Conservation (phyloP, 371 early-diverging fungal species). For the Mortierella sp. region DNA sequence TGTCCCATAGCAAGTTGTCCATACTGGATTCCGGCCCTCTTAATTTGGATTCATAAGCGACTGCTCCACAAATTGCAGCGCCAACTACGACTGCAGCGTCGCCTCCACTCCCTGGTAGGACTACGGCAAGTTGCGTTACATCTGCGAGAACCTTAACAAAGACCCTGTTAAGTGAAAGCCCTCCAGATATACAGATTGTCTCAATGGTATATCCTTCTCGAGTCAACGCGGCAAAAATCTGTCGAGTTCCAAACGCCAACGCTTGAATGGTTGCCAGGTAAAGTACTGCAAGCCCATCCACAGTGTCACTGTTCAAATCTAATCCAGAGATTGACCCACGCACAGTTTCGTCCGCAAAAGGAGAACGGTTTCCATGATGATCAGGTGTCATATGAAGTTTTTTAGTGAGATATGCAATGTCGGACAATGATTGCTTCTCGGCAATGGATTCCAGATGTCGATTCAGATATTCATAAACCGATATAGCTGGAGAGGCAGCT, state of each 20-base stretch:
- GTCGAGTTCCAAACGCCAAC: slow-evolving; percentile 72
- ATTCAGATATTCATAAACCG: slow-evolving; percentile 67
- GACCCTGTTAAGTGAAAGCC: slow-evolving; percentile 72
- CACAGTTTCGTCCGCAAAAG: slow-evolving; percentile 75
- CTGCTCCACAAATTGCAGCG: slow-evolving; percentile 76
- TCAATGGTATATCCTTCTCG: slow-evolving; percentile 69
- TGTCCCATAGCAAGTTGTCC: slow-evolving; percentile 61
- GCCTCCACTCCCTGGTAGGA: slow-evolving; percentile 65
- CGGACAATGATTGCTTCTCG: slow-evolving; percentile 29
- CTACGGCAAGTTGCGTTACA: slow-evolving; percentile 66
- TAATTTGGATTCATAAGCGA: slow-evolving; percentile 61
- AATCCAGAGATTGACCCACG: slow-evolving; percentile 75
- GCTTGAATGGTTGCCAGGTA: slow-evolving; percentile 77
- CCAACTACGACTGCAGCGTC: slow-evolving; percentile 80
- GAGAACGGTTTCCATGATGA: slow-evolving; percentile 84
- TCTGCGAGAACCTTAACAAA: slow-evolving; percentile 76
- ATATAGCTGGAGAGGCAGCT: slow-evolving; percentile 32
- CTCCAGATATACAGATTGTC: slow-evolving; percentile 77
- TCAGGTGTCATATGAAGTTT: slow-evolving; percentile 80
- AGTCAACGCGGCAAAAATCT: slow-evolving; percentile 70
- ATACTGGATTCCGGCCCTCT: slow-evolving; percentile 25
- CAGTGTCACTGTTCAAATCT: slow-evolving; percentile 63
- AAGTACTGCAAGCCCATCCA: slow-evolving; percentile 68
- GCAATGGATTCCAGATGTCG: slow-evolving; percentile 57
- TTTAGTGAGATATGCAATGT: slow-evolving; percentile 62